Evolutionary conservation across 2,329 filamentous ascomycete genomes (phyloP).

Genomic region (Monilinia vaccinii-corymbosi): DNA sequence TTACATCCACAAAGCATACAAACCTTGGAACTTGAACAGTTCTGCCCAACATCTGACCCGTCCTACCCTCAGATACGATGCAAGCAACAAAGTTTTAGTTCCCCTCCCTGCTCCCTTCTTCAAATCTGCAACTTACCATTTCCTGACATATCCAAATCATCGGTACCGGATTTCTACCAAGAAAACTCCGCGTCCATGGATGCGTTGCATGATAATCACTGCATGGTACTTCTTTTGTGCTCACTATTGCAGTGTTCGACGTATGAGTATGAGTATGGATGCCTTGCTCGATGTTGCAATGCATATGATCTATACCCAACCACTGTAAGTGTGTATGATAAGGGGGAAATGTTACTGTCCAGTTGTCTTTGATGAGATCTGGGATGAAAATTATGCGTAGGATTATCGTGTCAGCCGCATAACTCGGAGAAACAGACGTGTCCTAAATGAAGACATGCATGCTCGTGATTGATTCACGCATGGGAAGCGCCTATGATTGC

Average conservation of each 20-base stretch:
- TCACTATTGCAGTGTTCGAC: neutral
- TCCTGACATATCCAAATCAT: neutral
- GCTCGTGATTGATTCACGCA: neutral
- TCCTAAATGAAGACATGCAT: neutral
- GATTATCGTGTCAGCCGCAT: neutral
- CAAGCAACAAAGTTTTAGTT: neutral
- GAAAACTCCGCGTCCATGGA: neutral
- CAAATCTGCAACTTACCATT: neutral
- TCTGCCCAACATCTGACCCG: neutral
- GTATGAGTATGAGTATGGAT: neutral
- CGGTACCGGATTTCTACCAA: constrained; percentile 1
- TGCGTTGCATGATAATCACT: neutral
- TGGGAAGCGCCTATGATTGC: neutral
- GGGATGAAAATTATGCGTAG: neutral
- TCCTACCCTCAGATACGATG: neutral
- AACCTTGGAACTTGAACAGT: neutral
- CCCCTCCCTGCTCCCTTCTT: too few relatives aligned
- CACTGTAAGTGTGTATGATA: neutral
- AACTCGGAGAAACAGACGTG: neutral
- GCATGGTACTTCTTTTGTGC: neutral
- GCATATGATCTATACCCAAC: neutral
- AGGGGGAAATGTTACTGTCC: neutral
- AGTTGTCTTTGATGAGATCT: neutral
- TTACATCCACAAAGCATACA: neutral
- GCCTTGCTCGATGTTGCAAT: neutral